Conservation (phyloP, 495 filamentous ascomycete species). For the Penicillium parvum region DNA sequence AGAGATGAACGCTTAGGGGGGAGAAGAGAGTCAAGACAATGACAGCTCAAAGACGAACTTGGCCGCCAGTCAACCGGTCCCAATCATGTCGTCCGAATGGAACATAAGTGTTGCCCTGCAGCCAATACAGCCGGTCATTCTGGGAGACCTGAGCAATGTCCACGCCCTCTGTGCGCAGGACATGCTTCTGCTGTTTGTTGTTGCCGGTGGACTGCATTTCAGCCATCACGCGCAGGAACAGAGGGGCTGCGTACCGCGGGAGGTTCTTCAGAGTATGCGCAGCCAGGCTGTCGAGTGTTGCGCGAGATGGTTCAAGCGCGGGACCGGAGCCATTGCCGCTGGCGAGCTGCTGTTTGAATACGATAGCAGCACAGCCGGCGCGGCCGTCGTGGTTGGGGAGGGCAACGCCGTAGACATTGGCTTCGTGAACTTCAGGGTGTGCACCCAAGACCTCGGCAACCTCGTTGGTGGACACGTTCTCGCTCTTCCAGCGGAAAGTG, state of each 20-base stretch:
- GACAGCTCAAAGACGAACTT: conserved; percentile 57
- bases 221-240: conserved; percentile 67
- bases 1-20: background rate
- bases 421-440: conserved; percentile 65
- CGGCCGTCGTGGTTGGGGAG: conserved; percentile 82
- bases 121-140: conserved; percentile 66
- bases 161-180: conserved; percentile 67
- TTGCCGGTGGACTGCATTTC: conserved; percentile 70
- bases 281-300: conserved; percentile 54
- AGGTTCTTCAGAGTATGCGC: conserved; percentile 53
- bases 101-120: conserved; percentile 60
- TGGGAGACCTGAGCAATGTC: conserved; percentile 53
- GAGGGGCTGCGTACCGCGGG: conserved; percentile 70
- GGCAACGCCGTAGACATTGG: conserved; percentile 84
- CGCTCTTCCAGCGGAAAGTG: conserved; percentile 92
- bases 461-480: conserved; percentile 86
- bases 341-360: conserved; percentile 45
- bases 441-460: conserved; percentile 63
- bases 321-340: conserved; percentile 21
- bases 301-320: conserved; percentile 30
- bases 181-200: conserved; percentile 79
- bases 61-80: conserved; percentile 59
- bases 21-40: background rate
- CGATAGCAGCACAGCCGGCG: conserved; percentile 75
- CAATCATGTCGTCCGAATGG: conserved; percentile 64